Conservation (phyloP, 805 yeast species). For the Helenozyma baotianmanensis region DNA sequence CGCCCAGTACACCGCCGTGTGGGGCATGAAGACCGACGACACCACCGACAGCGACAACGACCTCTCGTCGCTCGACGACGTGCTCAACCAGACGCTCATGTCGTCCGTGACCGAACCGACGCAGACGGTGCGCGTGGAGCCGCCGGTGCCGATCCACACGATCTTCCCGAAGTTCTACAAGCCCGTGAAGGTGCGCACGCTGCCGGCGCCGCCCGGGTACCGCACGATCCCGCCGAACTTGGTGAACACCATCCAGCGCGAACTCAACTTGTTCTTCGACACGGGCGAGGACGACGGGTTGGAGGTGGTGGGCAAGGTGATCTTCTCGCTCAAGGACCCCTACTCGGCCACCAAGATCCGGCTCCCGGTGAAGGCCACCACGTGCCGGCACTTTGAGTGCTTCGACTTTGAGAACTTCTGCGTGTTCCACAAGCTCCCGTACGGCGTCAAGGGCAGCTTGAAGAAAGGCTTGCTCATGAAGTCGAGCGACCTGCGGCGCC, state of each 20-base stretch:
- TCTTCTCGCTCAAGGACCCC: slow-evolving; percentile 38
- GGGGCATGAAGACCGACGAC: not conserved
- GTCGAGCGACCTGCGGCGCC: slow-evolving; percentile 18
- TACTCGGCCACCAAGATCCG: slow-evolving; percentile 33
- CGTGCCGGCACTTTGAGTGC: slow-evolving; percentile 40
- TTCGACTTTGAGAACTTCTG: slow-evolving; percentile 42
- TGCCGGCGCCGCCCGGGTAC: slow-evolving; percentile 18
- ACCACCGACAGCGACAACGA: slow-evolving; percentile 8
- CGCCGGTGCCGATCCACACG: slow-evolving; percentile 2
- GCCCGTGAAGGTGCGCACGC: slow-evolving; percentile 4
- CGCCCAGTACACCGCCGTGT: not conserved
- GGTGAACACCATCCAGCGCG: slow-evolving; percentile 23
- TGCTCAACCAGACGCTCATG: slow-evolving; percentile 10
- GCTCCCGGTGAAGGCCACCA: slow-evolving; percentile 35
- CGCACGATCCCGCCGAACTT: slow-evolving; percentile 27
- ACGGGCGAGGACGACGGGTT: slow-evolving; percentile 21
- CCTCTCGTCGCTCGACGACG: slow-evolving; percentile 12
- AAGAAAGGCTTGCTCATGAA: slow-evolving; percentile 24
- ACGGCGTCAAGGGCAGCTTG: slow-evolving; percentile 19
- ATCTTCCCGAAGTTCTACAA: slow-evolving; percentile 8
- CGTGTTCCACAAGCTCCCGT: slow-evolving; percentile 31
- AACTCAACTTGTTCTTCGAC: slow-evolving; percentile 21
- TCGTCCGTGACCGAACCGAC: slow-evolving; percentile 4
- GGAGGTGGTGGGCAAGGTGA: slow-evolving; percentile 32
- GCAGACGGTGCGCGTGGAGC: slow-evolving; percentile 2